Base-by-base conservation (phyloP, 352 stramenopile genomes). In the Blastocystis sp. region DNA sequence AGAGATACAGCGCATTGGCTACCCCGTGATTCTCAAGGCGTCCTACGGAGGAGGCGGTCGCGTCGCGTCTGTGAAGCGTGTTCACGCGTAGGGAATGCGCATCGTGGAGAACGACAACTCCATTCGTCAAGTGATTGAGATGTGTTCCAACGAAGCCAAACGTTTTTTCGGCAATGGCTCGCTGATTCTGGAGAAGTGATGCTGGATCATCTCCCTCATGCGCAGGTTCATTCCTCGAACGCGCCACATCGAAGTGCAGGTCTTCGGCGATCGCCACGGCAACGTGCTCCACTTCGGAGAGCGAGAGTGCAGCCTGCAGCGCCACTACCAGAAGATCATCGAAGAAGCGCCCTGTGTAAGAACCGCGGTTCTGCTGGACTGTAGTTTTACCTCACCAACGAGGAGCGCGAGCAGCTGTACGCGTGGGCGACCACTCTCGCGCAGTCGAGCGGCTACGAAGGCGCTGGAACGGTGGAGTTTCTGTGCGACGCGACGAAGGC, bases 391-490 rank as follows among this genome's bases (percentile, higher is more conserved):
- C 92, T 95, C 79, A 95, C 97, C 91, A 93, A 92, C 13, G 92
- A 94, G 71, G 93, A 92, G 10, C 94, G 95, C 45, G 93, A 95
- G 88, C 94, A 95, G 88, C 96, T 98, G 92, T 94, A 94, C 6
- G 92, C 95, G 78, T 94, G 94, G 67, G 95, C 95, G 21, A 94
- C 97, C 1, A 93, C 93, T 21, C 94, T 95, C 37, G 94, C 94
- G 19, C 94, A 96, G 90, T 94, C 95, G 41, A 94, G 97, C 26
- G 94, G 94, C 51, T 98, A 98, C 90, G 94, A 96, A 79, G 95
- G 95, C 26, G 95, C 95, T 41, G 95, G 95, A 60, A 98, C 95
- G 13, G 95, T 98, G 45, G 95, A 98, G 92, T 98, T 98, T 90
- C 92, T 98, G 31, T 85, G 96, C 62, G 95, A 98, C 91, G 92